Evolutionary conservation across 441 rosid species (phyloP).

Genomic region (Mallotus japonicus): DNA sequence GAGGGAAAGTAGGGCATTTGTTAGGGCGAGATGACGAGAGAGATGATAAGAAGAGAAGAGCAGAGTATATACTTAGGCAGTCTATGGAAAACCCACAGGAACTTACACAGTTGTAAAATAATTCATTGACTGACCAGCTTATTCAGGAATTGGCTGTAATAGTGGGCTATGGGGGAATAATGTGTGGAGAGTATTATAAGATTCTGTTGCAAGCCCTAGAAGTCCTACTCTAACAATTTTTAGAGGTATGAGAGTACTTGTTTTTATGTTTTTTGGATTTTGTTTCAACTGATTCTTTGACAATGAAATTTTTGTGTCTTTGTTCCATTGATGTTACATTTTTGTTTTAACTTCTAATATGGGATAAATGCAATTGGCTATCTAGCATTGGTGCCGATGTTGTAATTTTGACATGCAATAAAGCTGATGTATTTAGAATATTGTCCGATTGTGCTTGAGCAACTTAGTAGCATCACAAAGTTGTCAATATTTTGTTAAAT

Average conservation of each 20-base stretch:
- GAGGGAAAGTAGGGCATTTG: constrained; percentile 36
- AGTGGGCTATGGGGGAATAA: constrained; percentile 21
- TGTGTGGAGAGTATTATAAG: constrained; percentile 22
- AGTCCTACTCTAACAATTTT: constrained; percentile 33
- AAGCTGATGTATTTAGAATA: neutral
- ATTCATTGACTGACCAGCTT: constrained; percentile 25
- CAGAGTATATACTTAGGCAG: constrained; percentile 80
- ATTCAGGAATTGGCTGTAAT: constrained; percentile 27
- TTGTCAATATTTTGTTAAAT: no score
- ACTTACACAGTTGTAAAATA: constrained; percentile 71
- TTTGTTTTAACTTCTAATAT: no score
- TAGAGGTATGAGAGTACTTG: constrained; percentile 39
- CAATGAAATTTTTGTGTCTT: constrained; percentile 21
- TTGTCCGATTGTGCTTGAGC: neutral
- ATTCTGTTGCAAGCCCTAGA: constrained; percentile 27
- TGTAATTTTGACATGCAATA: constrained; percentile 10
- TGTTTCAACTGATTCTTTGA: constrained; percentile 41
- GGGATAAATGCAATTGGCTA: no score
- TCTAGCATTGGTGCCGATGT: neutral
- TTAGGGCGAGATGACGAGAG: constrained; percentile 76
- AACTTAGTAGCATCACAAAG: neutral
- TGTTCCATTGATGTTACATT: constrained; percentile 27
- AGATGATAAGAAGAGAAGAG: constrained; percentile 96
- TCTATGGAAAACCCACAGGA: constrained; percentile 86
- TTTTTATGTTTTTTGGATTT: constrained; percentile 26